Evolutionary conservation across 768 basidiomycete species (phyloP), one percentile per base, ranked within the genome.

Genomic region (Lentinula boryana): DNA sequence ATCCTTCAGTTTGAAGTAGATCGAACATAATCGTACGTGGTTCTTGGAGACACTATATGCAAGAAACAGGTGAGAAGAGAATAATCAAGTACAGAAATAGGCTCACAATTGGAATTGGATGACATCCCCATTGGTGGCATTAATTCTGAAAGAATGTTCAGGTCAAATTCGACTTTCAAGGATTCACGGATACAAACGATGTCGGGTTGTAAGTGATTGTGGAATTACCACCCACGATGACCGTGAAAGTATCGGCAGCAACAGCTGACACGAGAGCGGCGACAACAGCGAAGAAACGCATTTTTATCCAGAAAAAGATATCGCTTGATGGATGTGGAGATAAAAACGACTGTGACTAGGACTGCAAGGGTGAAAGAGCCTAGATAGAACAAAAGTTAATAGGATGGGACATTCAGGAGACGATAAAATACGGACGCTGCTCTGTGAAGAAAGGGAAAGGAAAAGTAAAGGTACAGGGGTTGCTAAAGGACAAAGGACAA

Each of bases 41-140:
- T 75, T 77, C 67, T 74, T 74, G n/a, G 74, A 65, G 21, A 72
- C 62, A 65, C 75, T 77, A 27, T 27, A 27, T 27, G 60, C 38
- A 43, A 54, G 18, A 43, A 43, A 58, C 2, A 18, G 40, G 44
- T 31, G 8, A n/a, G 40, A 35, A 52, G 38, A 32, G n/a, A 16
- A 21, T 33, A 16, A 48, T 16, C 8, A 15, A 23, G 13, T 12
- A 61, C 53, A 9, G 36, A n/a, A 27, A 56, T 9, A 35, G 50
- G 66, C 75, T 32, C 61, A 75, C 74, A 79, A 77, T 68, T 74
- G 75, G 74, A 85, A 84, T 38, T 71, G 69, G 65, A 85, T 70
- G 23, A 70, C 72, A 56, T 79, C 78, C 21, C 76, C 76, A 21
- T 54, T 63, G 36, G 69, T 62, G 15, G 74, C 78, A 15, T 66